Percentiles rank a stretch among this genome's conserved stretches.
Evolutionary conservation across 208 protist genomes (phyloP).

Genomic region (Borovskyia barvae): DNA sequence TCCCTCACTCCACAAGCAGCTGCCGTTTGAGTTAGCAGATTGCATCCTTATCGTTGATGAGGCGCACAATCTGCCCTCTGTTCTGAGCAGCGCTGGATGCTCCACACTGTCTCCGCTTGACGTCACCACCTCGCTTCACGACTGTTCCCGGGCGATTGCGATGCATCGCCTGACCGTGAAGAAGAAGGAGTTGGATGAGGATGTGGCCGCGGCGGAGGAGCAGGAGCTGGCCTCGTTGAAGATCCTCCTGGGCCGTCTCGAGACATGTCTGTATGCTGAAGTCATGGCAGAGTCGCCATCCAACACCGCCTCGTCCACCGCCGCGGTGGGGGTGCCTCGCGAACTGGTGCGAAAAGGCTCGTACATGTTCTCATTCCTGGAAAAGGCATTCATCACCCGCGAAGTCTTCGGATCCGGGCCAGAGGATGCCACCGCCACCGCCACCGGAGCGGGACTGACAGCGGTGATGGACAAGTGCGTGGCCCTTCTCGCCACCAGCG

Average conservation of each 20-base stretch:
- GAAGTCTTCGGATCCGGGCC: constrained; percentile 60
- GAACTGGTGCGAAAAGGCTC: constrained; percentile 65
- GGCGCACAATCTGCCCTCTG: constrained; percentile 94
- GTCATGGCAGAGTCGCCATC: constrained; percentile 7
- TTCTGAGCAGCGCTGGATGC: constrained; percentile 57
- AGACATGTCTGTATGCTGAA: constrained; percentile 46
- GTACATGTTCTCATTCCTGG: constrained; percentile 70
- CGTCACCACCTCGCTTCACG: constrained; percentile 77
- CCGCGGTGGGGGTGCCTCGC: background rate
- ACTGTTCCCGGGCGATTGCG: constrained; percentile 68
- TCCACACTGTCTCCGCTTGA: constrained; percentile 68
- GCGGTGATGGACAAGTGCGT: constrained; percentile 66
- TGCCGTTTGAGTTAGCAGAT: constrained; percentile 75
- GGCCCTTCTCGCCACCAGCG: constrained; percentile 56
- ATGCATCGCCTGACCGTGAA: constrained; percentile 43
- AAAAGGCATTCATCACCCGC: constrained; percentile 68
- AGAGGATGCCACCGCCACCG: constrained; percentile 21
- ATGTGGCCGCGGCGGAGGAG: constrained; percentile 36
- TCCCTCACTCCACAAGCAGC: constrained; percentile 71
- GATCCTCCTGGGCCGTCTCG: constrained; percentile 59
- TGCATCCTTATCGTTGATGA: constrained; percentile 96
- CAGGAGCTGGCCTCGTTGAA: constrained; percentile 78
- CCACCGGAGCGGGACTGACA: constrained; percentile 35
- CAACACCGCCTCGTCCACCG: too few species aligned
- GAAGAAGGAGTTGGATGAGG: constrained; percentile 12